A percentile compares a stretch with the other conserved stretches of the same genome.
Evolutionary conservation across 192 early-diverging fungal species (phyloP).

Genomic region (Mycoemilia scoparia): DNA sequence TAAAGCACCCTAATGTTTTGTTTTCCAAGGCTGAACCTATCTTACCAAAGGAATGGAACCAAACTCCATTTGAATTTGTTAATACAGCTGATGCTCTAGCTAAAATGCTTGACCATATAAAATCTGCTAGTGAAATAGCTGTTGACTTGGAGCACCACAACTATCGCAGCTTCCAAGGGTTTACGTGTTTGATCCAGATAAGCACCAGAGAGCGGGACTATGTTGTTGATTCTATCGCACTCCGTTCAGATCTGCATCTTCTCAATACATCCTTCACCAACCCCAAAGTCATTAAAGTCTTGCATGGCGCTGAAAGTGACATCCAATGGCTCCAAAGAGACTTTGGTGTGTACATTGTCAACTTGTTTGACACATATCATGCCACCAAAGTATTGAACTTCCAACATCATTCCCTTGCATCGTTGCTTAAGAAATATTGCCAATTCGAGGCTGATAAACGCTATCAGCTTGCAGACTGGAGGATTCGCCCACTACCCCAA

Average conservation of each 20-base stretch:
- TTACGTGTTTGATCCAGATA: slow-evolving; percentile 86
- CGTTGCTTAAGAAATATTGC: slow-evolving; percentile 64
- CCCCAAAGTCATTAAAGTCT: slow-evolving; percentile 71
- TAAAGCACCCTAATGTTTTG: slow-evolving; percentile 53
- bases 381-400: slow-evolving; percentile 76
- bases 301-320: slow-evolving; percentile 96
- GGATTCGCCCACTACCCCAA: slow-evolving; percentile 77
- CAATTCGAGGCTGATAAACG: slow-evolving; percentile 69
- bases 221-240: slow-evolving; percentile 70
- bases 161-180: slow-evolving; percentile 89
- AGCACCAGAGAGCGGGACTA: slow-evolving; percentile 76
- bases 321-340: slow-evolving; percentile 93
- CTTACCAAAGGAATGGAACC: slow-evolving; percentile 42
- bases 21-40: slow-evolving; percentile 33
- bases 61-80: slow-evolving; percentile 61
- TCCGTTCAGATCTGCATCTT: slow-evolving; percentile 46
- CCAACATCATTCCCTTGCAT: slow-evolving; percentile 59
- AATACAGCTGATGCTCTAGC: slow-evolving; percentile 52
- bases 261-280: slow-evolving; percentile 82
- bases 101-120: slow-evolving; percentile 43
- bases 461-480: slow-evolving; percentile 95
- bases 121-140: slow-evolving; percentile 53
- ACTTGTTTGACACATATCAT: slow-evolving; percentile 92
- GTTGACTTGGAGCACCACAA: slow-evolving; percentile 93
- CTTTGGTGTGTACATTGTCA: slow-evolving; percentile 91